A percentile compares a stretch with the other conserved stretches of the same genome.
These are phyloP conservation scores for Pythium oligandrum DNA, from an alignment of 352 stramenopile genomes.

Conservation along the genomic window DNA sequence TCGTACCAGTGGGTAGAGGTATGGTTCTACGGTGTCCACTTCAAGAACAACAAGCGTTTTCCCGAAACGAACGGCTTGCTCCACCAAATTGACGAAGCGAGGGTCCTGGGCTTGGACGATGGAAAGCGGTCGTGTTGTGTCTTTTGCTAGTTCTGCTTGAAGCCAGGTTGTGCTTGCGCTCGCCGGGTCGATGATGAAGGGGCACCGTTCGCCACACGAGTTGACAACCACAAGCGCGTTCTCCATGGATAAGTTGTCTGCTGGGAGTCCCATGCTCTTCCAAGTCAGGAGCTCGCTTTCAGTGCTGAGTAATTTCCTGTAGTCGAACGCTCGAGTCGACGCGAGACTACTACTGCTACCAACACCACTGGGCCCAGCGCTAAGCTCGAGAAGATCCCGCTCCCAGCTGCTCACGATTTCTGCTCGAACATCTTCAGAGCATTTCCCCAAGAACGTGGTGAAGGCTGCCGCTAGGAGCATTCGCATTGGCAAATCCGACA, in stretches of 20 bases:
- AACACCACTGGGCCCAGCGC: neutral
- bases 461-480: conserved; percentile 92
- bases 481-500: conserved; percentile 82
- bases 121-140: conserved; percentile 82
- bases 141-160: conserved; percentile 82
- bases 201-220: conserved; percentile 65
- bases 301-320: conserved; percentile 84
- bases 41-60: conserved; percentile 94
- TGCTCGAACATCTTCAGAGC: conserved; percentile 83
- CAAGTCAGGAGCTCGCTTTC: conserved; percentile 93
- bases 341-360: conserved; percentile 9
- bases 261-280: conserved; percentile 90
- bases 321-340: conserved; percentile 57
- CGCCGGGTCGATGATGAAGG: conserved; percentile 94
- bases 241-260: conserved; percentile 92
- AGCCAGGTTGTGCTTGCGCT: conserved; percentile 88
- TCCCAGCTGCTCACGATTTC: conserved; percentile 80
- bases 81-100: conserved; percentile 89
- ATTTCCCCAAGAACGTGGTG: conserved; percentile 91
- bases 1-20: conserved; percentile 90
- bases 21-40: conserved; percentile 89
- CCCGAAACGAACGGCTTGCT: conserved; percentile 94
- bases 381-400: conserved; percentile 47
- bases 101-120: conserved; percentile 83
- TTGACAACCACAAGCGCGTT: conserved; percentile 91